Evolutionary conservation across 2,329 filamentous ascomycete genomes (phyloP).

Genomic region (Rhynchosporium graminicola): DNA sequence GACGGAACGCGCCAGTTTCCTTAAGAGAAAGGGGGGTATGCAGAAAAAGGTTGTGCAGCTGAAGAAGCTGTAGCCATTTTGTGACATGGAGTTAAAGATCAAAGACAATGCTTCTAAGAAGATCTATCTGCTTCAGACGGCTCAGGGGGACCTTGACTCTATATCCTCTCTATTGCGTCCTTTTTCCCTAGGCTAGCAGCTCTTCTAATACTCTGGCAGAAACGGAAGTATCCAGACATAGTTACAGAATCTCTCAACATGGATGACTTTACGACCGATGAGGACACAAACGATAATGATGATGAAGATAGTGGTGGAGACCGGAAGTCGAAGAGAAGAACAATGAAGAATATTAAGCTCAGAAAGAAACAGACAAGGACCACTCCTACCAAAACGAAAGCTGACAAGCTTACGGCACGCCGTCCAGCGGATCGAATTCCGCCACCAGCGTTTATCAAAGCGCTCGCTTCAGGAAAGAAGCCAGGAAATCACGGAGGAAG

Average conservation of each 20-base stretch:
- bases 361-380: background rate
- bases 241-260: background rate
- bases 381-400: background rate
- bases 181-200: background rate
- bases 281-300: constrained; percentile 1
- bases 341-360: constrained; percentile 4
- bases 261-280: background rate
- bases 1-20: constrained; percentile 2
- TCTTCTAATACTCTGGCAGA: background rate
- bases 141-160: background rate
- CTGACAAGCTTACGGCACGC: background rate
- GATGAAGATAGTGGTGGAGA: background rate
- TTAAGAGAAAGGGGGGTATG: background rate
- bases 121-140: background rate
- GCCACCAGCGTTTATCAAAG: constrained; percentile 7
- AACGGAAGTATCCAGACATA: background rate
- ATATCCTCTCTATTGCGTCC: background rate
- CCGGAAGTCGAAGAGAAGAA: background rate
- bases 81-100: constrained; percentile 4
- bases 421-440: background rate
- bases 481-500: background rate
- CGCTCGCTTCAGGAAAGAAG: background rate
- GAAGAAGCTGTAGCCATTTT: constrained; percentile 9
- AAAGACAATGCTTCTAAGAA: background rate
- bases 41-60: background rate